phyloP scores from a whole-genome alignment of 192 early-diverging fungal species.

The Entomortierella lignicola region DNA sequence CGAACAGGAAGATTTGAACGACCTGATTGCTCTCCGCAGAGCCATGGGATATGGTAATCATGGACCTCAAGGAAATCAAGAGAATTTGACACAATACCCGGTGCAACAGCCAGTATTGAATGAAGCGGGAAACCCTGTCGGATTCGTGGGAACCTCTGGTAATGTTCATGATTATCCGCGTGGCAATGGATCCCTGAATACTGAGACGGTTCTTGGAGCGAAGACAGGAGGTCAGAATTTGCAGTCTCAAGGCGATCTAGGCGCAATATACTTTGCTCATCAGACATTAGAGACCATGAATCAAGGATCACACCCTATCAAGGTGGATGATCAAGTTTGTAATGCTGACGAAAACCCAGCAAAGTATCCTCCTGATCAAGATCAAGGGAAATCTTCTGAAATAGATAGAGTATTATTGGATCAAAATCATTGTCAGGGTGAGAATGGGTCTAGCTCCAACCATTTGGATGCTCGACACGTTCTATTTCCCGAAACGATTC shows the following conservation, averaged over 20 bases:
- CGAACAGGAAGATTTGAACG: constrained; percentile 42
- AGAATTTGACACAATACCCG: not conserved
- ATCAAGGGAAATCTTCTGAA: not conserved
- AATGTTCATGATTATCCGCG: not conserved
- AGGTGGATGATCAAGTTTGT: not conserved
- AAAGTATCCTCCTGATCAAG: not conserved
- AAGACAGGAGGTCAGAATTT: not conserved
- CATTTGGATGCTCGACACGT: constrained; percentile 5
- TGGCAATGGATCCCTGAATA: not conserved
- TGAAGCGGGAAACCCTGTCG: constrained; percentile 8
- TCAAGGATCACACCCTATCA: not conserved
- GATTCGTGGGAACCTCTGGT: constrained; percentile 22
- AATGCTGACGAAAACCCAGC: not conserved
- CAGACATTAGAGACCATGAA: not conserved
- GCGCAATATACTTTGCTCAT: not conserved
- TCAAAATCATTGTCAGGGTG: not conserved
- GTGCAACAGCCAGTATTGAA: constrained; percentile 11
- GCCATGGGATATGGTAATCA: constrained; percentile 25
- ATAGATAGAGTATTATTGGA: not conserved
- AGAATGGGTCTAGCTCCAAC: not conserved
- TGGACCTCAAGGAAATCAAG: not conserved
- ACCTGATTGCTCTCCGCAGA: constrained; percentile 21
- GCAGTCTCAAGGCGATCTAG: not conserved
- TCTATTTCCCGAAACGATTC: constrained; percentile 39
- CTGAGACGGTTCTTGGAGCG: not conserved